phyloP scores from a whole-genome alignment of 2,329 filamentous ascomycete species.

The Aspergillus costaricaensis region DNA sequence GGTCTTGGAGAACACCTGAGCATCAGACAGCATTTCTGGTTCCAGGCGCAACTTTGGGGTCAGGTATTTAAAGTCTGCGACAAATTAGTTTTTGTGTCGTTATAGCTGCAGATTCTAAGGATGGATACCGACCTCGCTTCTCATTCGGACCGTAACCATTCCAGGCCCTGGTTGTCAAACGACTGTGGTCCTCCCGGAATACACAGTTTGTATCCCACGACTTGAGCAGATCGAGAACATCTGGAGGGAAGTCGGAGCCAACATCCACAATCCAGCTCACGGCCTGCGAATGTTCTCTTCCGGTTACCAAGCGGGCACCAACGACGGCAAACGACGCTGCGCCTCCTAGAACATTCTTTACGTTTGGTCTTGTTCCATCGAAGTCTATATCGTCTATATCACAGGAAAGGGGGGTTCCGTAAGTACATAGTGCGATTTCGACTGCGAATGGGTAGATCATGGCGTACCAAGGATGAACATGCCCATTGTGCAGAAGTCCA shows the following conservation, averaged over 20 bases:
- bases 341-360: constrained; percentile 79
- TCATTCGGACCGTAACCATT: constrained; percentile 79
- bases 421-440: constrained; percentile 18
- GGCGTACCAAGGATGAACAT: constrained; percentile 65
- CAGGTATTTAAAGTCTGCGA: constrained; percentile 76
- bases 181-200: constrained; percentile 64
- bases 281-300: constrained; percentile 62
- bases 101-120: background rate
- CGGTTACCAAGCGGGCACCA: constrained; percentile 85
- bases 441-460: constrained; percentile 8
- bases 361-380: constrained; percentile 66
- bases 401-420: background rate
- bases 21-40: constrained; percentile 66
- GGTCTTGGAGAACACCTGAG: constrained; percentile 69
- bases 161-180: constrained; percentile 86
- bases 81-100: constrained; percentile 5
- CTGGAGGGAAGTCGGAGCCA: constrained; percentile 79
- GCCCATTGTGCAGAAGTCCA: constrained; percentile 62
- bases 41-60: constrained; percentile 84
- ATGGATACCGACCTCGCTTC: constrained; percentile 54
- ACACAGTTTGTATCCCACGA: constrained; percentile 76
- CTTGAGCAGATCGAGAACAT: constrained; percentile 64
- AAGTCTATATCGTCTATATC: constrained; percentile 86
- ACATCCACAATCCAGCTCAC: constrained; percentile 91
- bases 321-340: constrained; percentile 84